These are phyloP conservation scores for Trypanosoma theileri DNA, from an alignment of 208 protist species.

Conservation along the genomic window DNA sequence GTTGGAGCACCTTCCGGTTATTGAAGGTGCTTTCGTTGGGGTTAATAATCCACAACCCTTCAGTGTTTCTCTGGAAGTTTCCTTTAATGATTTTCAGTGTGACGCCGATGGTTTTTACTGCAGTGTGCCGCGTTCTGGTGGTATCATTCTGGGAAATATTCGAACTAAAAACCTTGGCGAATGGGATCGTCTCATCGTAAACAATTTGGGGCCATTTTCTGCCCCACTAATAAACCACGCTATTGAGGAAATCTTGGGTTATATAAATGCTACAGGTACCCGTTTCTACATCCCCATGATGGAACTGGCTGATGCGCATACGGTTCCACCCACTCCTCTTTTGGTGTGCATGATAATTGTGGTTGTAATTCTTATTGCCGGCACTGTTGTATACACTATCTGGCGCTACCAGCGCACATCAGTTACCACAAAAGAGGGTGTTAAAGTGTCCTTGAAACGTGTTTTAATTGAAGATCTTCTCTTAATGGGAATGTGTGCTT, in stretches of 20 bases:
- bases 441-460: conserved; percentile 20
- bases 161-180: conserved; percentile 2
- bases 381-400: background rate
- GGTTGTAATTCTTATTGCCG: background rate
- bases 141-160: conserved; percentile 8
- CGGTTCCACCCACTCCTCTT: conserved; percentile 8
- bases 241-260: background rate
- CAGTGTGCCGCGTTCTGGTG: conserved; percentile 1
- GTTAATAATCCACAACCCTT: background rate
- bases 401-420: background rate
- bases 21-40: background rate
- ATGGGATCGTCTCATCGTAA: conserved; percentile 2
- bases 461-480: conserved; percentile 51
- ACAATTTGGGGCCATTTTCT: background rate
- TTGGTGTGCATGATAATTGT: background rate
- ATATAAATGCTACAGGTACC: background rate
- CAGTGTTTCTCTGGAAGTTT: background rate
- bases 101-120: background rate
- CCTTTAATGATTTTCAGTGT: conserved; percentile 7
- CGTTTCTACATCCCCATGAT: conserved; percentile 9
- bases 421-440: conserved; percentile 2
- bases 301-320: background rate
- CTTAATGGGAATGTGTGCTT: conserved; percentile 30
- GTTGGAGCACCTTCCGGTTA: background rate
- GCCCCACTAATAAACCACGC: background rate